Base-by-base conservation (phyloP, 495 filamentous ascomycete species). In the Aspergillus sclerotiicarbonarius region DNA sequence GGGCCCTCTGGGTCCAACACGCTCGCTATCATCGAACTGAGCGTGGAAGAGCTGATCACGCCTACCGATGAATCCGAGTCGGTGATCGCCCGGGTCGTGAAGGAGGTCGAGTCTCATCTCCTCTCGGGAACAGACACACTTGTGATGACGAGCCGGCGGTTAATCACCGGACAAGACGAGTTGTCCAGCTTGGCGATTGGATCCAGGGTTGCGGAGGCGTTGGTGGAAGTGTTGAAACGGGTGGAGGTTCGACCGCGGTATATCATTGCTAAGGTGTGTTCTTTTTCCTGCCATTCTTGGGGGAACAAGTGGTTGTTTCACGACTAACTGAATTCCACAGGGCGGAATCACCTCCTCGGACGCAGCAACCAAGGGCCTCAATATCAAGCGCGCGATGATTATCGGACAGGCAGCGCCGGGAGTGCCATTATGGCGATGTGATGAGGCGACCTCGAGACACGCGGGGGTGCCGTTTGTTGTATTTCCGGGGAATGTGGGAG, bases 401-500 rank as follows among this genome's bases (percentile, higher is more conserved):
- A 64, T 81, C 4, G 81, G 81, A 0, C 80, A 84, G 56, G 80
- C 80, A 0, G 76, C 78, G 8, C 72, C 81, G 1, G 81, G 80
- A 18, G 79, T 84, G 20, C 81, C 81, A 1, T 62, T 84, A 3
- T 84, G 80, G 81, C 69, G 76, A 37, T 83, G 80, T 41, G 72
- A 81, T 57, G 80, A 83, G 66, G 56, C 61, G 41, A 76, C 71
- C 0, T 77, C 74, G 41, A 69, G 75, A 51, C 73, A 77, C 65
- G 67, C 67, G 0, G 75, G 74, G 21, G 70, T 82, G 19, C 78
- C 79, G 13, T 82, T 74, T 64, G 77, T 82, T 12, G 80, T 83
- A 0, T 84, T 84, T 52, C 81, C 81, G n/a, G 81, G 80, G 10
- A 84, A 84, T 68, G 80, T 83, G 12, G 81, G 80, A 21, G 71